Evolutionary conservation across 768 basidiomycete genomes (phyloP).

Genomic region (Fibroporia radiculosa): DNA sequence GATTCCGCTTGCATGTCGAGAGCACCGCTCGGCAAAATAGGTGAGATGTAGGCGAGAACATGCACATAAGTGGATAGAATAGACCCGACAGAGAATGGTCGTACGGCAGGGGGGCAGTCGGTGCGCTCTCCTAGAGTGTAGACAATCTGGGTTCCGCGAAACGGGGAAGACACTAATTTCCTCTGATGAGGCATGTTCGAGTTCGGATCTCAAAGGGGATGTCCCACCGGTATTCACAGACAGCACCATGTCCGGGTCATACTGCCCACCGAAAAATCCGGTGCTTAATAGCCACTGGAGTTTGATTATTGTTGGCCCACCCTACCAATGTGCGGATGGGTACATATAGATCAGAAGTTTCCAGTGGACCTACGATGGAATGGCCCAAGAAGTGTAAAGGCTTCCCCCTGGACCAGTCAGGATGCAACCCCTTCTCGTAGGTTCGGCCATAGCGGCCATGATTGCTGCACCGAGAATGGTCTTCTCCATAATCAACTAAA

Average conservation of each 20-base stretch:
- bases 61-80: constrained; percentile 33
- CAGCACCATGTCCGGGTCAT: constrained; percentile 37
- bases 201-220: background rate
- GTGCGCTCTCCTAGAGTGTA: constrained; percentile 37
- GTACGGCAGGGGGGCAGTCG: constrained; percentile 33
- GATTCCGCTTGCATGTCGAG: constrained; percentile 38
- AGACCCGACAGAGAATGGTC: constrained; percentile 33
- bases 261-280: constrained; percentile 33
- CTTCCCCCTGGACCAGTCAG: constrained; percentile 33
- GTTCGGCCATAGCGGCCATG: constrained; percentile 38
- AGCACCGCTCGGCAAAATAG: constrained; percentile 28
- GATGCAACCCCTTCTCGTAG: constrained; percentile 33
- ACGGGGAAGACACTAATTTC: constrained; percentile 36
- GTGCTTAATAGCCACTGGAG: constrained; percentile 33
- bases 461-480: constrained; percentile 29
- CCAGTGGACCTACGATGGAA: constrained; percentile 30
- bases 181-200: background rate
- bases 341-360: too few species aligned
- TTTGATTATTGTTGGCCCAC: constrained; percentile 40
- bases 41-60: constrained; percentile 35
- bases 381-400: constrained; percentile 46
- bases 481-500: constrained; percentile 40
- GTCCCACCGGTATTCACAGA: constrained; percentile 36
- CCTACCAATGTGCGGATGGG: too few species aligned
- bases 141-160: constrained; percentile 40